Base-by-base conservation (phyloP, 768 basidiomycete species). In the Lenzites betulinus region DNA sequence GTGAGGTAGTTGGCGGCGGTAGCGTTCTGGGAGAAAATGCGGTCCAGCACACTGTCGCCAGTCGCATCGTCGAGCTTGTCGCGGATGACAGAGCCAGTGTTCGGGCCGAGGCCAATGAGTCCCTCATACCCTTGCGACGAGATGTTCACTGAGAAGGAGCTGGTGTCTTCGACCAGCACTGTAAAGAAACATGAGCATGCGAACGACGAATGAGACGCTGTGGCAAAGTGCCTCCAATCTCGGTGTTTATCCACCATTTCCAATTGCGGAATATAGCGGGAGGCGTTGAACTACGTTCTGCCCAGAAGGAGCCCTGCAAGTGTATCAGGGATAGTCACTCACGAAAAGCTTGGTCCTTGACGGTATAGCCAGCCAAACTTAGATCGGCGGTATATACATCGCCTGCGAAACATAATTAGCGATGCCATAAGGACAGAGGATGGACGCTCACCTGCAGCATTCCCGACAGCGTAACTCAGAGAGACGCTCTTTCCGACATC, bases 91-190 rank as follows among this genome's bases (percentile, higher is more conserved):
- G 88, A 90, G 46, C 86, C 88, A 25, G 81, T 72, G 74, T 89
- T 89, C 30, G 90, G 90, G n/a, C 90, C 90, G 18, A 92, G 81
- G 23, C 90, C 90, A 28, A 92, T 76, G 20, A 92, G 82, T 41
- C 90, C 90, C 58, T 86, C 81, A 64, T 84, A 88, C 0, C 85
- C 87, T 67, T 89, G 82, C 2, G 79, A 50, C 36, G 79, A 73
- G 67, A 88, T 84, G 65, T 89, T 73, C 16, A 80, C 72, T 5
- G 87, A 83, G 71, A 92, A 90, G 11, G 81, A 77, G 44, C 82
- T 83, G 4, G 85, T 83, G 65, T 90, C 79, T 2, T 76, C 67
- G 35, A 90, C 89, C 26, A 86, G 77, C 39, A 91, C 89, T 90
- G 65, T 7, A 23, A 35, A 26, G 11, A 1, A 5, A 30, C 9